phyloP scores from a whole-genome alignment of 2,329 filamentous ascomycete genomes.

The Penicillium sp. region DNA sequence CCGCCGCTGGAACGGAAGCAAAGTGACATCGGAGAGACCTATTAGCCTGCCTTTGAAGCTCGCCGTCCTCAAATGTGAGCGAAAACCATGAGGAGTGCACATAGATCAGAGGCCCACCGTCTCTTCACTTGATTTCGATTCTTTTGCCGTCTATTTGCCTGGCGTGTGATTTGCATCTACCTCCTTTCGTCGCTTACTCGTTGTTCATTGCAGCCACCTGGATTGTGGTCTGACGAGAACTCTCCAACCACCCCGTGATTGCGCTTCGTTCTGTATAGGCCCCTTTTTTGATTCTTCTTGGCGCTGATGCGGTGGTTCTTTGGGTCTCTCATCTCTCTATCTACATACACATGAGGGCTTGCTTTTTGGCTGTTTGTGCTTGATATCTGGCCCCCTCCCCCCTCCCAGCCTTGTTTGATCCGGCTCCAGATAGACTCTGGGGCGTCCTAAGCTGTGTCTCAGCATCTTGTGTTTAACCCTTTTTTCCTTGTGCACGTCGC shows the following conservation, averaged over 20 bases:
- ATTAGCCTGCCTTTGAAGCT: slow-evolving; percentile 40
- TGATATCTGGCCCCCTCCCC: slow-evolving; percentile 4
- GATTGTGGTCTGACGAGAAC: slow-evolving; percentile 17
- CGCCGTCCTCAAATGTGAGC: background rate
- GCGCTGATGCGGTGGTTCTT: slow-evolving; percentile 4
- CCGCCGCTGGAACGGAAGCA: slow-evolving; percentile 51
- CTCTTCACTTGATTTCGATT: slow-evolving; percentile 1
- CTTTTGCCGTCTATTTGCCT: slow-evolving; percentile 1
- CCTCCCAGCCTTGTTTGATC: slow-evolving; percentile 12
- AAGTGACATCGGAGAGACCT: slow-evolving; percentile 62
- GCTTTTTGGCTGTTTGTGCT: background rate
- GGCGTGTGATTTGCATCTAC: slow-evolving; percentile 12
- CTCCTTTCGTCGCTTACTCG: slow-evolving; percentile 1
- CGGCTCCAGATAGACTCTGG: slow-evolving; percentile 25
- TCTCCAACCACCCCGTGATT: background rate
- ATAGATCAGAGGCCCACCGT: background rate
- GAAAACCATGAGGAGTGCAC: background rate
- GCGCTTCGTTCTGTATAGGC: slow-evolving; percentile 4
- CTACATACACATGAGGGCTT: background rate
- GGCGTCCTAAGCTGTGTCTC: slow-evolving; percentile 46
- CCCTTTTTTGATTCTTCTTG: background rate
- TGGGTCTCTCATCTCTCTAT: slow-evolving; percentile 7
- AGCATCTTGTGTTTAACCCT: slow-evolving; percentile 31
- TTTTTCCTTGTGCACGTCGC: slow-evolving; percentile 24
- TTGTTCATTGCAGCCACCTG: slow-evolving; percentile 20